Percentiles rank a stretch among this genome's conserved stretches.
Evolutionary conservation across 495 filamentous ascomycete genomes (phyloP).

Genomic region (Podospora pseudocomata): DNA sequence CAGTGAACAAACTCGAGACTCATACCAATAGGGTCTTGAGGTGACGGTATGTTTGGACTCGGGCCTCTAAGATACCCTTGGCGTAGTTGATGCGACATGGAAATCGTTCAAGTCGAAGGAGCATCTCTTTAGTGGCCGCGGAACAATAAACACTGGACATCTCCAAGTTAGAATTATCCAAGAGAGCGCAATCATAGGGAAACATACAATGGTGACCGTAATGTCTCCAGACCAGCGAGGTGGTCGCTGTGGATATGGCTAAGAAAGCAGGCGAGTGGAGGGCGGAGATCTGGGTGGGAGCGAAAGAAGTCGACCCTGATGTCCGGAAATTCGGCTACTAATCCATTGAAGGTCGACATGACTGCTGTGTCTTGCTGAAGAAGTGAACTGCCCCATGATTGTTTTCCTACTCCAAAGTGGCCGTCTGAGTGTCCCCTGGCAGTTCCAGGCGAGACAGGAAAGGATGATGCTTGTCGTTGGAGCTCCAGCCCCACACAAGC

Average conservation of each 20-base stretch:
- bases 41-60: constrained; percentile 67
- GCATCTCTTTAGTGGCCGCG: constrained; percentile 71
- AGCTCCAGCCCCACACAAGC: not conserved
- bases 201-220: constrained; percentile 64
- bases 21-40: constrained; percentile 57
- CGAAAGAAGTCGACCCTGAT: constrained; percentile 88
- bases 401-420: too few species aligned
- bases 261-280: constrained; percentile 82
- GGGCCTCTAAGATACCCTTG: constrained; percentile 69
- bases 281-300: constrained; percentile 44
- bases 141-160: constrained; percentile 73
- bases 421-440: too few species aligned
- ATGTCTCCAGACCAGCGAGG: constrained; percentile 73
- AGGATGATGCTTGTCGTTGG: not conserved
- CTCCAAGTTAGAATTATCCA: constrained; percentile 14
- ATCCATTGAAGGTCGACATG: constrained; percentile 42
- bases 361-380: not conserved
- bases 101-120: constrained; percentile 71
- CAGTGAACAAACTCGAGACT: constrained; percentile 29
- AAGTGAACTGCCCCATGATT: not conserved
- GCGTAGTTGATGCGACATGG: constrained; percentile 76
- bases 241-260: constrained; percentile 95
- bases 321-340: constrained; percentile 59
- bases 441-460: not conserved
- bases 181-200: not conserved